Percentiles rank a stretch among this genome's conserved stretches.
phyloP scores from a whole-genome alignment of 2,329 filamentous ascomycete species.

The Calonectria hongkongensis region DNA sequence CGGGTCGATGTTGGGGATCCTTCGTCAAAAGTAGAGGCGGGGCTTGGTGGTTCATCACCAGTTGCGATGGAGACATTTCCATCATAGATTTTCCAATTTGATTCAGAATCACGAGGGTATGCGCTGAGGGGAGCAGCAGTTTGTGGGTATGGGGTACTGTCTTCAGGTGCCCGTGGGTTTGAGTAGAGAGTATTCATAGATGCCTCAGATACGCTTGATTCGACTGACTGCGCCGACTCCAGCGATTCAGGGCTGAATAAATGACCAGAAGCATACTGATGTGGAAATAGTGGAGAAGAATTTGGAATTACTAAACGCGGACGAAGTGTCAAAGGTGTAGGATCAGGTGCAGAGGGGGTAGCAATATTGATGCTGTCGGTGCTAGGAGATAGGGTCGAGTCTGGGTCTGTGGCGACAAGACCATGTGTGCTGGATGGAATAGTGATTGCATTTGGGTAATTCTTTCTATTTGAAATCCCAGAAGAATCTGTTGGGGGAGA shows the following conservation, averaged over 20 bases:
- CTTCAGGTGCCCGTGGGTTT: constrained; percentile 55
- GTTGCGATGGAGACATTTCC: constrained; percentile 42
- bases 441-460: neutral
- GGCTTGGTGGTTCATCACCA: constrained; percentile 29
- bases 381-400: constrained; percentile 22
- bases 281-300: constrained; percentile 26
- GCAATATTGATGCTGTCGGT: constrained; percentile 44
- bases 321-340: constrained; percentile 56
- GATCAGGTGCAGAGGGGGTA: constrained; percentile 60
- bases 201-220: constrained; percentile 49
- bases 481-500: neutral
- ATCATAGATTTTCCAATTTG: constrained; percentile 45
- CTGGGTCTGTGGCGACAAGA: neutral
- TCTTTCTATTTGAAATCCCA: neutral
- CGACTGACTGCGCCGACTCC: constrained; percentile 48
- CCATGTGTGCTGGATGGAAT: constrained; percentile 27
- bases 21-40: constrained; percentile 48
- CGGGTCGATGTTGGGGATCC: constrained; percentile 43
- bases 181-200: constrained; percentile 51
- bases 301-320: constrained; percentile 54
- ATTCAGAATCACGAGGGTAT: constrained; percentile 44
- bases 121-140: constrained; percentile 48
- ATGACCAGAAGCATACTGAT: constrained; percentile 30
- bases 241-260: constrained; percentile 47
- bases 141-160: constrained; percentile 57